Conservation (phyloP, 2,329 filamentous ascomycete genomes). For the Microcyclospora tardicrescens region DNA sequence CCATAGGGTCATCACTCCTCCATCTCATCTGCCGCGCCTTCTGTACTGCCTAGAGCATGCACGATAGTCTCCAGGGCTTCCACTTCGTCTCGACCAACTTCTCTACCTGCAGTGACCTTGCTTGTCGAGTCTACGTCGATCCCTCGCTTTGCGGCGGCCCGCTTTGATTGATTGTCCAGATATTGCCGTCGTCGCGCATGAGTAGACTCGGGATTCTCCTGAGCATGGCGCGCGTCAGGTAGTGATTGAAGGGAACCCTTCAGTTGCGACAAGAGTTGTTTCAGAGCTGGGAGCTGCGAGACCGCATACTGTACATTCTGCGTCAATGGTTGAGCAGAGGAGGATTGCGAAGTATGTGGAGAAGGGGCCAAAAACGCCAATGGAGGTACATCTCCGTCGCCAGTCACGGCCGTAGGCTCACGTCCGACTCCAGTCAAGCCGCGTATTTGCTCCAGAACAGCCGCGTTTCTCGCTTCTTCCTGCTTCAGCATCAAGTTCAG, state of each 20-base stretch:
- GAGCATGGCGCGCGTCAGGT: slow-evolving; percentile 20
- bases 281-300: slow-evolving; percentile 69
- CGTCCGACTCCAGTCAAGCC: slow-evolving; percentile 38
- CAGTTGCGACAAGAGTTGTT: slow-evolving; percentile 54
- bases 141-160: slow-evolving; percentile 63
- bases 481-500: slow-evolving; percentile 56
- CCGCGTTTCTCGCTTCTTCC: slow-evolving; percentile 60
- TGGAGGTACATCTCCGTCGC: slow-evolving; percentile 16
- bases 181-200: slow-evolving; percentile 65
- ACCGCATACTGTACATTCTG: slow-evolving; percentile 68
- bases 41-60: slow-evolving; percentile 19
- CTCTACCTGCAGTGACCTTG: slow-evolving; percentile 14
- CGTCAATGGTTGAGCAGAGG: slow-evolving; percentile 41
- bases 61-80: slow-evolving; percentile 26
- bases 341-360: slow-evolving; percentile 21
- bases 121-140: slow-evolving; percentile 39
- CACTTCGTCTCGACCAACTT: slow-evolving; percentile 23
- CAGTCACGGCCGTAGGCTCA: slow-evolving; percentile 4
- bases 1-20: slow-evolving; percentile 1
- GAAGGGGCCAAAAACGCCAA: slow-evolving; percentile 46
- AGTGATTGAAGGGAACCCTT: slow-evolving; percentile 16
- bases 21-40: slow-evolving; percentile 2
- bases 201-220: slow-evolving; percentile 30
- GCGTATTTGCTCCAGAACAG: slow-evolving; percentile 52
- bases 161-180: slow-evolving; percentile 64